phyloP scores from a whole-genome alignment of 768 basidiomycete genomes.

The Gelatoporia subvermispora region DNA sequence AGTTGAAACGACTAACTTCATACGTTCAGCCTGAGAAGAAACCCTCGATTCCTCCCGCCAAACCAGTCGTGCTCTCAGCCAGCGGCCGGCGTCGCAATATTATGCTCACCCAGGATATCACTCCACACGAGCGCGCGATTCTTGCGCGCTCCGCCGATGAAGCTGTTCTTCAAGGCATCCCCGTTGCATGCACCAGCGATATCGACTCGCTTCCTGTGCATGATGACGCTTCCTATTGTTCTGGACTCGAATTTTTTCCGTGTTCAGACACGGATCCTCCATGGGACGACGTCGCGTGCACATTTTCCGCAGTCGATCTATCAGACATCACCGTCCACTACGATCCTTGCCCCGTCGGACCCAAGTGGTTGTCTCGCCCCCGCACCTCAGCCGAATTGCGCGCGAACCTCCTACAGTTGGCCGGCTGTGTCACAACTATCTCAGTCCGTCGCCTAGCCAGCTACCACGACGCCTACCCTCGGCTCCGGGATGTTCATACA shows the following conservation, averaged over 20 bases:
- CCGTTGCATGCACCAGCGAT: not conserved
- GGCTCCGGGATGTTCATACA: constrained; percentile 33
- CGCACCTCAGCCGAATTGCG: constrained; percentile 10
- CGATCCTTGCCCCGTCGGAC: not conserved
- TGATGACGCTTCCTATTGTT: not conserved
- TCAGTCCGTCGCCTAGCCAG: no score
- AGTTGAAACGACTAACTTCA: no score
- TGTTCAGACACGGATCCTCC: constrained; percentile 20
- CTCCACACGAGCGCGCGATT: not conserved
- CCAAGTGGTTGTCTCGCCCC: constrained; percentile 4
- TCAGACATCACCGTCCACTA: constrained; percentile 1
- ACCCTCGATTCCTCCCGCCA: no score
- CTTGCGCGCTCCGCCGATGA: no score
- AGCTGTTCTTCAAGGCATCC: no score
- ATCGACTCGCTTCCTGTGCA: constrained; percentile 2
- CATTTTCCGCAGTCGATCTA: constrained; percentile 4
- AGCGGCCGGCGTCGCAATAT: not conserved
- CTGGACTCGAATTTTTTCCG: not conserved
- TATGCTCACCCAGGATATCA: not conserved
- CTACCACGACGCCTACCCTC: constrained; percentile 37
- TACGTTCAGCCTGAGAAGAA: no score
- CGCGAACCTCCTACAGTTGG: constrained; percentile 36
- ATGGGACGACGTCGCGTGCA: constrained; percentile 16
- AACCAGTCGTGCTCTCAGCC: no score
- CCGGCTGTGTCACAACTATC: no score